These are phyloP conservation scores for Trichoderma brevicompactum DNA, from an alignment of 2,329 filamentous ascomycete species.

Conservation along the genomic window DNA sequence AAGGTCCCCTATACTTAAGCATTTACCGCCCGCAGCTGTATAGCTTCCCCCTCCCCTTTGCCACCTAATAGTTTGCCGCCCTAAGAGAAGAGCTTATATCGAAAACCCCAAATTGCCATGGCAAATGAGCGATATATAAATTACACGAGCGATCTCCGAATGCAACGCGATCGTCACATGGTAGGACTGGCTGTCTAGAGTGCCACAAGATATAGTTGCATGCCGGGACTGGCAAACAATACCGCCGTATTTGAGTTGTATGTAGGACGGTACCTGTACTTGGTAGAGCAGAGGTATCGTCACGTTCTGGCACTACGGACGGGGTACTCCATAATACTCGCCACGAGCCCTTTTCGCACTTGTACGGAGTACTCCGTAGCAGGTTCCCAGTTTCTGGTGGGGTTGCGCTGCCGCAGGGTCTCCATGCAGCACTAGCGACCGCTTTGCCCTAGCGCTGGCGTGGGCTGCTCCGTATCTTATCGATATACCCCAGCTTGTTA, in stretches of 20 bases:
- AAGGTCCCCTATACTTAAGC: no score
- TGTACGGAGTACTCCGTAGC: no score
- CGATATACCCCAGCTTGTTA: slow-evolving; percentile 32
- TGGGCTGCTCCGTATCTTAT: slow-evolving; percentile 29
- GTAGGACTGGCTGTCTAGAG: background rate
- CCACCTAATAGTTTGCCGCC: slow-evolving; percentile 4
- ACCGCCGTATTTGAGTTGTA: background rate
- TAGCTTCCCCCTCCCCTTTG: background rate
- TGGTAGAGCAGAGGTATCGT: background rate
- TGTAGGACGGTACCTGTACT: background rate
- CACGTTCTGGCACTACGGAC: background rate
- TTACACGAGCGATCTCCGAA: slow-evolving; percentile 16
- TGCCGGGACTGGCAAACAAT: background rate
- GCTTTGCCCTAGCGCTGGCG: slow-evolving; percentile 22
- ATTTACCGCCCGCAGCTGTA: no score
- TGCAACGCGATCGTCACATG: slow-evolving; percentile 28
- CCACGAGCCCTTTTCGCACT: no score
- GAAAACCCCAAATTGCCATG: background rate
- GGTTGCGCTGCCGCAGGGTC: slow-evolving; percentile 26
- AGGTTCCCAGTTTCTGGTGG: background rate
- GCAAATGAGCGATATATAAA: slow-evolving; percentile 16
- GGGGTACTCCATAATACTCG: background rate
- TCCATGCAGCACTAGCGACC: slow-evolving; percentile 25
- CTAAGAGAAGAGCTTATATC: background rate
- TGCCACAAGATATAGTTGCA: slow-evolving; percentile 13